phyloP scores from a whole-genome alignment of 768 basidiomycete genomes.

The Coprinopsis marcescibilis region DNA sequence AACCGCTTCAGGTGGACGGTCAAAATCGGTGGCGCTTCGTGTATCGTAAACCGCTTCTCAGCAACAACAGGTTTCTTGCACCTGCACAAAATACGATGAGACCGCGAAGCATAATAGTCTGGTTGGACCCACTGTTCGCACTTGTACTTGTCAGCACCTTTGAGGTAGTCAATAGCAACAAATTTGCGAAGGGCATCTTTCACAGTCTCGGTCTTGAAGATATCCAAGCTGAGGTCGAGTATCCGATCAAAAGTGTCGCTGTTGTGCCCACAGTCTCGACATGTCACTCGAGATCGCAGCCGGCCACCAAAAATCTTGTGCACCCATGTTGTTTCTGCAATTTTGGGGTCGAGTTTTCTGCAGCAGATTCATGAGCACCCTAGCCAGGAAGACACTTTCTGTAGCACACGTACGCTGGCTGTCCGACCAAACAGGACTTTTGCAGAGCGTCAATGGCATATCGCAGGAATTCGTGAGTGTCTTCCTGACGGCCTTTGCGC shows the following conservation, averaged over 20 bases:
- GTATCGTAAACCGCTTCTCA: slow-evolving; percentile 83
- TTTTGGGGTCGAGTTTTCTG: slow-evolving; percentile 65
- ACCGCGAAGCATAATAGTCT: not conserved
- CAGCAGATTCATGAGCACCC: slow-evolving; percentile 7
- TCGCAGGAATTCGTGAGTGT: slow-evolving; percentile 95
- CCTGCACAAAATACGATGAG: slow-evolving; percentile 33
- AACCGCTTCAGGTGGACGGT: slow-evolving; percentile 96
- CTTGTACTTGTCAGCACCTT: slow-evolving; percentile 93
- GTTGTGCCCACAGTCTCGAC: slow-evolving; percentile 72
- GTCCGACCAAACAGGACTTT: slow-evolving; percentile 69
- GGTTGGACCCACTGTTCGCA: slow-evolving; percentile 82
- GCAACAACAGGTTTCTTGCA: slow-evolving; percentile 91
- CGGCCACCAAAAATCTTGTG: slow-evolving; percentile 92
- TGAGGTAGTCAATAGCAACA: slow-evolving; percentile 73
- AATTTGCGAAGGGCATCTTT: slow-evolving; percentile 77
- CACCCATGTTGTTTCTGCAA: slow-evolving; percentile 89
- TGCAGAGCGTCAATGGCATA: slow-evolving; percentile 91
- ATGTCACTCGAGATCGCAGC: slow-evolving; percentile 86
- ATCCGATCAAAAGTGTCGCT: slow-evolving; percentile 97
- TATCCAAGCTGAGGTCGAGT: slow-evolving; percentile 90
- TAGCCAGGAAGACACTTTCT: not conserved
- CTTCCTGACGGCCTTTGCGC: slow-evolving; percentile 90
- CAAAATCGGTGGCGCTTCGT: slow-evolving; percentile 81
- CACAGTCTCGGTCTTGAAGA: slow-evolving; percentile 55
- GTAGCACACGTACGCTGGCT: slow-evolving; percentile 52